A percentile compares a stretch with the other conserved stretches of the same genome.
Conservation (phyloP, 371 early-diverging fungal species). For the Rhizomucor miehei region DNA sequence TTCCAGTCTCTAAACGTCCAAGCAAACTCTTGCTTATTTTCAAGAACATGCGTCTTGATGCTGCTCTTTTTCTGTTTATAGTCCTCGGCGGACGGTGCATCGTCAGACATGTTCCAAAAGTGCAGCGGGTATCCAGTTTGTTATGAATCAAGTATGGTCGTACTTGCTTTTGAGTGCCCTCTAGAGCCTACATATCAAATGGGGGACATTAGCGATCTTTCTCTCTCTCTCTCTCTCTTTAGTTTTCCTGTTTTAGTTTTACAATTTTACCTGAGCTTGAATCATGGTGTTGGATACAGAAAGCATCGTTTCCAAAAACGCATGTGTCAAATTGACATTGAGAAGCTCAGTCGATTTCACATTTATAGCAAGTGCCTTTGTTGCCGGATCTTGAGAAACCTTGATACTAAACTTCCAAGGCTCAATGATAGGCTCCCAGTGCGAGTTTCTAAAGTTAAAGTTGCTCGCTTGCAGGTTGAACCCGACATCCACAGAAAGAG, state of each 20-base stretch:
- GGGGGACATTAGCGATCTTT: too few relatives aligned
- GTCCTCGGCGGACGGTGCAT: slow-evolving; percentile 17
- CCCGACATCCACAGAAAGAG: slow-evolving; percentile 67
- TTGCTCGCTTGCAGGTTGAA: slow-evolving; percentile 77
- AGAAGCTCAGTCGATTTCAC: slow-evolving; percentile 60
- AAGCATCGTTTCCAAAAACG: slow-evolving; percentile 65
- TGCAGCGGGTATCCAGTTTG: slow-evolving; percentile 72
- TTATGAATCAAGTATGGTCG: slow-evolving; percentile 75
- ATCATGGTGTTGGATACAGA: slow-evolving; percentile 34
- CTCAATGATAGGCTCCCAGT: slow-evolving; percentile 91
- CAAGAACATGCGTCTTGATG: slow-evolving; percentile 45
- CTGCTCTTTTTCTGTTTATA: too few relatives aligned
- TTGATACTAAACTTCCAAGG: slow-evolving; percentile 61
- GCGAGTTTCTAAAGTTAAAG: slow-evolving; percentile 85
- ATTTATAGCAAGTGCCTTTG: slow-evolving; percentile 35
- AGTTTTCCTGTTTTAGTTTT: too few relatives aligned
- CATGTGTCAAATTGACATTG: slow-evolving; percentile 72
- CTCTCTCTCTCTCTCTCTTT: too few relatives aligned
- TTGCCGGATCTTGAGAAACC: slow-evolving; percentile 25
- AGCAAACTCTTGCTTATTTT: slow-evolving; percentile 57
- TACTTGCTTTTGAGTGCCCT: slow-evolving; percentile 30
- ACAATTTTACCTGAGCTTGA: slow-evolving; percentile 23
- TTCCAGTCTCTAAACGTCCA: slow-evolving; percentile 89
- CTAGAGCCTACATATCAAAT: slow-evolving; percentile 18
- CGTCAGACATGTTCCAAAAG: slow-evolving; percentile 73